Evolutionary conservation across 2,329 filamentous ascomycete species (phyloP).

Genomic region (Ophiocordyceps camponoti-leonardi): DNA sequence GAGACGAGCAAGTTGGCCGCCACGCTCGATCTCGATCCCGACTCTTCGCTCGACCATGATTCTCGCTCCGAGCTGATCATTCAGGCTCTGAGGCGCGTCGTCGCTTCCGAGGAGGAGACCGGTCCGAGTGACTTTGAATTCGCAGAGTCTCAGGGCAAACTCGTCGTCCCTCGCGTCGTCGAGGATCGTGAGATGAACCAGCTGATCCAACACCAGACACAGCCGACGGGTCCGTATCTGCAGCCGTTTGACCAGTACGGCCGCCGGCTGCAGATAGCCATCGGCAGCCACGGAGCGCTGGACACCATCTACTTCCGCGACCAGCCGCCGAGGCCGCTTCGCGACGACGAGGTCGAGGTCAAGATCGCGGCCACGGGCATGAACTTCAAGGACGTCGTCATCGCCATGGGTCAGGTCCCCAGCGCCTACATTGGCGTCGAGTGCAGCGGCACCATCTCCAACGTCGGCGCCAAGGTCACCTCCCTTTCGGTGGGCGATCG

Average conservation of each 20-base stretch:
- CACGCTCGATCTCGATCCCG: slow-evolving; percentile 26
- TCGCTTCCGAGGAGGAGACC: slow-evolving; percentile 5
- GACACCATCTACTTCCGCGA: slow-evolving; percentile 24
- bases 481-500: slow-evolving; percentile 53
- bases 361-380: slow-evolving; percentile 24
- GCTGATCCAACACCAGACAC: slow-evolving; percentile 10
- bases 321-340: slow-evolving; percentile 10
- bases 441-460: slow-evolving; percentile 19
- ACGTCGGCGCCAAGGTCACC: slow-evolving; percentile 42
- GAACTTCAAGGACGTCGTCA: slow-evolving; percentile 29
- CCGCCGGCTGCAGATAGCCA: slow-evolving; percentile 17
- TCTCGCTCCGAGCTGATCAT: slow-evolving; percentile 16
- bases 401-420: slow-evolving; percentile 20
- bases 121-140: slow-evolving; percentile 12
- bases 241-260: slow-evolving; percentile 20
- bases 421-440: slow-evolving; percentile 20
- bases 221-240: slow-evolving; percentile 9
- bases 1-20: slow-evolving; percentile 26
- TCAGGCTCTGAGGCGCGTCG: slow-evolving; percentile 7
- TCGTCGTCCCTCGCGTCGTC: slow-evolving; percentile 13
- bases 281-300: slow-evolving; percentile 19
- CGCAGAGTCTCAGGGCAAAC: slow-evolving; percentile 9
- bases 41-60: slow-evolving; percentile 11
- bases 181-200: slow-evolving; percentile 10
- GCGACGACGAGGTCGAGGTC: slow-evolving; percentile 21